These are phyloP conservation scores for Agroathelia rolfsii DNA, from an alignment of 1,284 basidiomycete species.

Conservation along the genomic window DNA sequence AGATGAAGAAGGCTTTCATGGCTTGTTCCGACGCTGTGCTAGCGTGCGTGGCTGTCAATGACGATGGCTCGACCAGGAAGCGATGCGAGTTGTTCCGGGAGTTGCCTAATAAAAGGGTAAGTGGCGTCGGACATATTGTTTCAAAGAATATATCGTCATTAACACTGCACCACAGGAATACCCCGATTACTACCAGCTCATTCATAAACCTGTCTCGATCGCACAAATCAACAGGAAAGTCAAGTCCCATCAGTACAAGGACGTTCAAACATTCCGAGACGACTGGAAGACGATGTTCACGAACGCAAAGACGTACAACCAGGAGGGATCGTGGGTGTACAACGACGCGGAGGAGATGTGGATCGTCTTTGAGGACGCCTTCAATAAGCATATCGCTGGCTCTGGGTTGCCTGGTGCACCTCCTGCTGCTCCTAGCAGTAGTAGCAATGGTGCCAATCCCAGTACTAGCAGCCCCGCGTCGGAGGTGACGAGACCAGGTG, in stretches of 20 bases:
- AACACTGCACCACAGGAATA: slow-evolving; percentile 52
- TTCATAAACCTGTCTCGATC: slow-evolving; percentile 78
- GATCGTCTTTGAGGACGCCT: slow-evolving; percentile 66
- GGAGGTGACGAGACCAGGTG: slow-evolving; percentile 54
- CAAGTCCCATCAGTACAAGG: slow-evolving; percentile 67
- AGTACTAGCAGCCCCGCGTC: slow-evolving; percentile 24
- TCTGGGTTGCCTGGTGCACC: slow-evolving; percentile 69
- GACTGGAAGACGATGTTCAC: slow-evolving; percentile 89
- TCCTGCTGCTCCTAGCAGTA: slow-evolving; percentile 22
- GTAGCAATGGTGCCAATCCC: too few relatives aligned
- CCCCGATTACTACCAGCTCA: slow-evolving; percentile 83
- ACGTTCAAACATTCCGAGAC: slow-evolving; percentile 60
- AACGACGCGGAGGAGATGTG: slow-evolving; percentile 90
- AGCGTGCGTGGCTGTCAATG: too few relatives aligned
- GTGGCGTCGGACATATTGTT: too few relatives aligned
- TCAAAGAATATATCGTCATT: slow-evolving; percentile 6
- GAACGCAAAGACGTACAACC: slow-evolving; percentile 88
- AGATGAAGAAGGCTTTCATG: slow-evolving; percentile 80
- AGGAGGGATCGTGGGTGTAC: slow-evolving; percentile 88
- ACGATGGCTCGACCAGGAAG: slow-evolving; percentile 65
- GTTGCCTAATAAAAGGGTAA: slow-evolving; percentile 63
- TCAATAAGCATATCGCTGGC: slow-evolving; percentile 46
- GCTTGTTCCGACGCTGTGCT: slow-evolving; percentile 76
- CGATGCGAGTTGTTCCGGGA: slow-evolving; percentile 81
- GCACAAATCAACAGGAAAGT: slow-evolving; percentile 81